Evolutionary conservation across 2,329 filamentous ascomycete genomes (phyloP), one percentile per base, ranked within the genome.

Genomic region (Trichoderma semiorbis): DNA sequence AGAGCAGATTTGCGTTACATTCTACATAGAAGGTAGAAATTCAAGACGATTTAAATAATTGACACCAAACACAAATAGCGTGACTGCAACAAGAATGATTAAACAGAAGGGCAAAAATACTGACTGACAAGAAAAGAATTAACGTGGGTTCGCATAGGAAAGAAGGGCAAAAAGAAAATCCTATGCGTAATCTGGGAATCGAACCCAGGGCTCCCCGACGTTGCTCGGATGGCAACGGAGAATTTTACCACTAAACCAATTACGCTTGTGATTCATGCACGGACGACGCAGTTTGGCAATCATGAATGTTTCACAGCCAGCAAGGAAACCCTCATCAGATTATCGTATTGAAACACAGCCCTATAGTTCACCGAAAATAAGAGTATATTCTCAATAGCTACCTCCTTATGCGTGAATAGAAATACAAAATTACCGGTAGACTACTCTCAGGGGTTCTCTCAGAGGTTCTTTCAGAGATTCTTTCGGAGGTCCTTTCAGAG

Each of bases 151-250:
- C 0, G 4, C 43, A 50, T 11, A 50, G 43, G 10, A 21, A 50
- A 50, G n/a, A 26, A 26, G 26, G 1, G 39, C 7, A 67, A 67
- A 70, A 70, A 53, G 34, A 28, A 67, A 43, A 32, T 32, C 6
- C 7, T 18, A 50, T 78, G 77, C 77, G 77, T 78, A 72, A 78
- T 78, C 77, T 78, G 77, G 77, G 77, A 78, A 78, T 78, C 77
- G 77, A 78, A 78, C 73, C 75, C 78, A 78, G 78, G 77, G 78
- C 77, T 78, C 78, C 77, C 77, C 78, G 78, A 79, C 74, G 75
- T 53, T 78, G 74, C 75, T 30, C 74, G 73, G 36, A 76, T 77
- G 76, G 76, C 76, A 77, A 77, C 76, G 76, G 76, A 77, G 76
- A 77, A 77, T 77, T 77, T 77, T 77, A 77, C 76, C 76, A 77